Base-by-base conservation (phyloP, 176 grass and related monocot genomes). In the Triticum dicoccoides region DNA sequence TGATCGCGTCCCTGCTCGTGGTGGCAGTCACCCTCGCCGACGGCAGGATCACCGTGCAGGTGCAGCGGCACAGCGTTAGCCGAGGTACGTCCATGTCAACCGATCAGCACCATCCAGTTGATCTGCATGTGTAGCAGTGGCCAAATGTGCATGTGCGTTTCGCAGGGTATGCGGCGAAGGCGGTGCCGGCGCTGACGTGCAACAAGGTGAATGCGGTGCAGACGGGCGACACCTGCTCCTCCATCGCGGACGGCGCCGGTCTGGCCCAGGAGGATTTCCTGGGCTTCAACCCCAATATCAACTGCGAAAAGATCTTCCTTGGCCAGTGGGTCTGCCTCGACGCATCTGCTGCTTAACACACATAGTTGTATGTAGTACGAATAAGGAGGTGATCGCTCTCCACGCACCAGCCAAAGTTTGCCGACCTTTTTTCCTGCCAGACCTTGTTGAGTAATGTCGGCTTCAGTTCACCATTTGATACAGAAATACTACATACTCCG, bases 321-420 rank as follows among this genome's bases (percentile, higher is more conserved):
- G 88, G 84, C 39, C 88, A 90, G 88, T 90, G 88, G 88, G 64
- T 90, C 84, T 90, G 88, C 44, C 79, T 90, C 29, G 41, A 70
- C 3, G 89, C 80, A 0, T 2, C 65, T 1, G 2, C 17, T 35
- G 42, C 54, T 42, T 83, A 68, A 54, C 51, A 6, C 49, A 52
- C 49, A 52, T 6, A 54, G 51, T 18, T 54, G 51, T 54, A 54
- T 18, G 51, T 54, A 6, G 15, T 54, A 54, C 51, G 15, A 54
- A 54, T 54, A 54, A 54, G 51, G 51, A 54, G 51, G 51, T 54
- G 51, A 15, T 54, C 15, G 49, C 51, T 17, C 51, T 54, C 51
- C 51, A 54, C 15, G 51, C 51, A 6, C 51, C 15, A 54, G 49
- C 49, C 49, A 54, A 54, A 18, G 51, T 54, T 54, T 18, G 51